Conservation (phyloP, 2,329 filamentous ascomycete genomes). For the Paracoccidioides lutzii region DNA sequence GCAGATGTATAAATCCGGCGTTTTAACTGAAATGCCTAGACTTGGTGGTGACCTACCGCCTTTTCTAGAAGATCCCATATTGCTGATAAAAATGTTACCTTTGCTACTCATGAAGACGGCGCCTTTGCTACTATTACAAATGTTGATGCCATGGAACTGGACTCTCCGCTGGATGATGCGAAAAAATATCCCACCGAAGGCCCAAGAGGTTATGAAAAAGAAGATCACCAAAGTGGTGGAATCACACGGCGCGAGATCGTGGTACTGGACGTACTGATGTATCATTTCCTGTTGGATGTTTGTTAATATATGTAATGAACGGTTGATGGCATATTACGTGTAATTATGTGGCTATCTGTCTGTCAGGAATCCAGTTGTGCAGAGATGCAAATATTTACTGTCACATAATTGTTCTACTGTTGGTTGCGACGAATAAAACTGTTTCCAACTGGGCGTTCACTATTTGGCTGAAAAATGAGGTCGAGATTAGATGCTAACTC, state of each 20-base stretch:
- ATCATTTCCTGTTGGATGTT: not conserved
- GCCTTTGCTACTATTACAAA: not conserved
- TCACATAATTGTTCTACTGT: not conserved
- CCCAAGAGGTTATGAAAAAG: not conserved
- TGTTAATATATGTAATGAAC: not conserved
- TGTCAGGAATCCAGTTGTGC: not conserved
- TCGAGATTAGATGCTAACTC: not conserved
- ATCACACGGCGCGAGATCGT: not conserved
- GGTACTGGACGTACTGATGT: conserved; percentile 1
- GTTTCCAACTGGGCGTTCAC: not conserved
- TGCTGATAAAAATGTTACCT: not conserved
- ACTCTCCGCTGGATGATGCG: not conserved
- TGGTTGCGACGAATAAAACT: not conserved
- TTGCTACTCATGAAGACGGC: not conserved
- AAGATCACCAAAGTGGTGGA: not conserved
- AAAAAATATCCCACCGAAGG: not conserved
- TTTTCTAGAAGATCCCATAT: conserved; percentile 8
- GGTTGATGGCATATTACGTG: not conserved
- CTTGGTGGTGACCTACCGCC: conserved; percentile 13
- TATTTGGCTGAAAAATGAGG: not conserved
- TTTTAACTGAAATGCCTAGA: conserved; percentile 13
- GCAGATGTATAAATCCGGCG: conserved; percentile 16
- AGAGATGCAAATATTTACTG: not conserved
- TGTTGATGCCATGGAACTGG: conserved; percentile 10
- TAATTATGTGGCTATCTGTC: not conserved